Evolutionary conservation across 148 eudicot genomes (phyloP).

Genomic region (Hydrangea macrophylla): DNA sequence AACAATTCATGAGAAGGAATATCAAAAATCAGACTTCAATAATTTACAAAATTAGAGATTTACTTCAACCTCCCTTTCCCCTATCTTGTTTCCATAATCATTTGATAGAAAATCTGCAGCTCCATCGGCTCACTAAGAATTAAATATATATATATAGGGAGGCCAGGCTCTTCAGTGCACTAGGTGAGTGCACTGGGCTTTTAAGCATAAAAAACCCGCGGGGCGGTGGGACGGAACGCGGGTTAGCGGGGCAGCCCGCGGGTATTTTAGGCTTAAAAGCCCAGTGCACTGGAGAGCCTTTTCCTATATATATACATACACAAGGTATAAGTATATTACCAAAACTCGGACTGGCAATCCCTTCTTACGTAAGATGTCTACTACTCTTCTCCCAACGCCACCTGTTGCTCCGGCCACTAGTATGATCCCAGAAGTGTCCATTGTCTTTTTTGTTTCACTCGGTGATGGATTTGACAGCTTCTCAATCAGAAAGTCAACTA

Average conservation of each 20-base stretch:
- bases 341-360: slow-evolving; percentile 74
- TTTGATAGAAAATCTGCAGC: neutral
- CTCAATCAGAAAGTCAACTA: slow-evolving; percentile 64
- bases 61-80: no score
- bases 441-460: slow-evolving; percentile 51
- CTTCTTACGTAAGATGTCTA: slow-evolving; percentile 67
- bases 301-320: no score
- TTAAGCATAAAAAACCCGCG: no score
- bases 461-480: slow-evolving; percentile 67
- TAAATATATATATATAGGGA: no score
- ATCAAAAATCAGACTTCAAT: neutral
- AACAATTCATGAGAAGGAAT: neutral
- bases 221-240: no score
- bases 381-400: slow-evolving; percentile 97
- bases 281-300: no score
- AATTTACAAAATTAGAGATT: slow-evolving; percentile 2
- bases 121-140: neutral
- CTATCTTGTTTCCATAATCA: no score
- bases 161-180: no score
- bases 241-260: no score
- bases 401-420: slow-evolving; percentile 97
- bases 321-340: slow-evolving; percentile 33
- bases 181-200: no score
- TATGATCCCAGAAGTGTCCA: slow-evolving; percentile 73
- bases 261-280: no score